Base-by-base conservation (phyloP, 177 flowering plant genomes). In the Telopea speciosissima region DNA sequence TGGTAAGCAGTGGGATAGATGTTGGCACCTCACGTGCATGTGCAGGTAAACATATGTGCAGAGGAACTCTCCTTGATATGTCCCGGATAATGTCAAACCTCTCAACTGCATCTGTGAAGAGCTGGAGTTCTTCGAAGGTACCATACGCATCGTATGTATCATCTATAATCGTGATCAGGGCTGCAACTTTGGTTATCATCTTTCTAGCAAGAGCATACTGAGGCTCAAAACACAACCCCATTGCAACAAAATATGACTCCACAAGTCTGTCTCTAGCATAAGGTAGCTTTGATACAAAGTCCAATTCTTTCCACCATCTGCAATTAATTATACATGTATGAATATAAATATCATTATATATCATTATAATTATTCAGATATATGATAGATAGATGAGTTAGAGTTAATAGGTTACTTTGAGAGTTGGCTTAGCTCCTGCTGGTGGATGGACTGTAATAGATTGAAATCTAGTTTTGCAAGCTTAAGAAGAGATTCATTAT, bases 301-400 rank as follows among this genome's bases (percentile, higher is more conserved):
- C 82, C 23, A 80, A 58, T 7, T 75, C 78, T 5, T 71, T 77
- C 88, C 88, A 83, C 88, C 88, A 83, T 74, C 86, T 85, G 12
- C 24, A 65, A 63, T 2, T 5, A 74, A n/a, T 31, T 31, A 31
- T 31, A 5, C 2, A 31, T 31, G 5, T 31, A n/a, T n/a, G n/a
- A n/a, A n/a, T n/a, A n/a, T n/a, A n/a, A n/a, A n/a, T n/a, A n/a
- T n/a, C n/a, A n/a, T n/a, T n/a, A n/a, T n/a, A n/a, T n/a, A n/a
- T n/a, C n/a, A n/a, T n/a, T n/a, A n/a, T n/a, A n/a, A n/a, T n/a
- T n/a, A n/a, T 4, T 2, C 31, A 2, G 2, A 28, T 28, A 28
- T 28, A 28, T 31, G 33, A 31, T 2, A 4, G 31, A n/a, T n/a
- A 28, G 0, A 28, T 28, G 40, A 36, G 40, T 3, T 36, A 5